Evolutionary conservation across 805 yeast genomes (phyloP).

Genomic region (Hermanozyma aechmeae): DNA sequence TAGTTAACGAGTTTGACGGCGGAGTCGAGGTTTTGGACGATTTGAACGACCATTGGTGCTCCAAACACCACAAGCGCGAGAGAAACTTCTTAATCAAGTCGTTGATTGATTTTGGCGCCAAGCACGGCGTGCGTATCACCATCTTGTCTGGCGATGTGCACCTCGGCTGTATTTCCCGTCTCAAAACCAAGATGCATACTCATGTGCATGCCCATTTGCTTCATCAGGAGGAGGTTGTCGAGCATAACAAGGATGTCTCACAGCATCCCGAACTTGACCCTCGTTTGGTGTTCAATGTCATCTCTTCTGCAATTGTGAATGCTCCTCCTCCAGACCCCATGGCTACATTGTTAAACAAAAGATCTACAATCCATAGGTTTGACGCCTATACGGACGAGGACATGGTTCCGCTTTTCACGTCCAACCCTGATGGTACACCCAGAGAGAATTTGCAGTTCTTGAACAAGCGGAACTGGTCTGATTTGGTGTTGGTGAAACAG

Average conservation of each 20-base stretch:
- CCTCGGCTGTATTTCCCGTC: conserved; percentile 73
- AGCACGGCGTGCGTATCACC: conserved; percentile 63
- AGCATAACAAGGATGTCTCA: conserved; percentile 30
- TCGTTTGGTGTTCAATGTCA: conserved; percentile 69
- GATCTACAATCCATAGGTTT: conserved; percentile 63
- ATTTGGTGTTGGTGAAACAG: conserved; percentile 45
- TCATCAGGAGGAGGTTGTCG: conserved; percentile 18
- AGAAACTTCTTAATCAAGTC: conserved; percentile 59
- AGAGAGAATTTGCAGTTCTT: conserved; percentile 45
- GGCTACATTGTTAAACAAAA: conserved; percentile 61
- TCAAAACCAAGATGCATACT: conserved; percentile 46
- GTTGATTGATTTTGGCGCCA: conserved; percentile 58
- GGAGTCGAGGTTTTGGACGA: conserved; percentile 87
- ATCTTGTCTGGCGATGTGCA: conserved; percentile 93
- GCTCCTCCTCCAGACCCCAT: conserved; percentile 89
- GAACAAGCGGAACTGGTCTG: conserved; percentile 68
- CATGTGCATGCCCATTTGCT: conserved; percentile 29
- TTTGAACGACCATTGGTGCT: conserved; percentile 95
- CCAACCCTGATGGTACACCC: conserved; percentile 44
- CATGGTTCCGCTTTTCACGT: conserved; percentile 59
- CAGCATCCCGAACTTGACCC: conserved; percentile 60
- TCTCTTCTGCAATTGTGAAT: conserved; percentile 84
- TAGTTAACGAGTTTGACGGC: conserved; percentile 90
- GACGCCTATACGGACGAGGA: conserved; percentile 66
- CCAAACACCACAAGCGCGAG: conserved; percentile 76